Evolutionary conservation across 805 yeast species (phyloP).

Genomic region (Cyberlindnera euphorbiae): DNA sequence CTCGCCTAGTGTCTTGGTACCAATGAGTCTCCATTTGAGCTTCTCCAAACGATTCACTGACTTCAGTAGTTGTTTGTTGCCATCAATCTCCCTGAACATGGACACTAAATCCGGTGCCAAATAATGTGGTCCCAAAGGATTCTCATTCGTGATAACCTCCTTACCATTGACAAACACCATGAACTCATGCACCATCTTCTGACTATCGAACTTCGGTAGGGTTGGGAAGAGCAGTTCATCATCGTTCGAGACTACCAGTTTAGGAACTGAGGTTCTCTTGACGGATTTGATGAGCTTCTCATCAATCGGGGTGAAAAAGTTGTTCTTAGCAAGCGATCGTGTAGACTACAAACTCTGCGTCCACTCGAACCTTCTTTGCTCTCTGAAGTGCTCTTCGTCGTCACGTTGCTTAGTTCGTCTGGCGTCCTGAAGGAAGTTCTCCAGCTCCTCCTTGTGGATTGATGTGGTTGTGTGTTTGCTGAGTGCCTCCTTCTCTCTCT

Average conservation of each 20-base stretch:
- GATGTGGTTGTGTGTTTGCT: too few species aligned
- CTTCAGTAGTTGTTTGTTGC: constrained; percentile 31
- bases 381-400: constrained; percentile 43
- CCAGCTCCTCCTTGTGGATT: constrained; percentile 28
- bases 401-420: constrained; percentile 35
- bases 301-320: constrained; percentile 37
- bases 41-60: constrained; percentile 39
- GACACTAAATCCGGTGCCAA: constrained; percentile 38
- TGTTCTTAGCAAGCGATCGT: constrained; percentile 33
- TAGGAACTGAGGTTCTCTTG: constrained; percentile 18
- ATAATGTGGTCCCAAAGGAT: constrained; percentile 36
- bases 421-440: constrained; percentile 39
- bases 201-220: constrained; percentile 6
- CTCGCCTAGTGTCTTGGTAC: constrained; percentile 25
- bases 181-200: constrained; percentile 20
- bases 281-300: constrained; percentile 11
- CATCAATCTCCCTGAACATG: constrained; percentile 36
- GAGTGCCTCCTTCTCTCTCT: too few species aligned
- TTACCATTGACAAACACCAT: constrained; percentile 15
- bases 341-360: constrained; percentile 31
- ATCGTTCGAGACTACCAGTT: neutral
- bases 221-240: constrained; percentile 24
- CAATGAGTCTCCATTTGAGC: constrained; percentile 29
- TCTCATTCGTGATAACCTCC: constrained; percentile 27
- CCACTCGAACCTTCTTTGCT: constrained; percentile 43